phyloP scores from a whole-genome alignment of 208 protist species.

The Wallacemonas sp. region DNA sequence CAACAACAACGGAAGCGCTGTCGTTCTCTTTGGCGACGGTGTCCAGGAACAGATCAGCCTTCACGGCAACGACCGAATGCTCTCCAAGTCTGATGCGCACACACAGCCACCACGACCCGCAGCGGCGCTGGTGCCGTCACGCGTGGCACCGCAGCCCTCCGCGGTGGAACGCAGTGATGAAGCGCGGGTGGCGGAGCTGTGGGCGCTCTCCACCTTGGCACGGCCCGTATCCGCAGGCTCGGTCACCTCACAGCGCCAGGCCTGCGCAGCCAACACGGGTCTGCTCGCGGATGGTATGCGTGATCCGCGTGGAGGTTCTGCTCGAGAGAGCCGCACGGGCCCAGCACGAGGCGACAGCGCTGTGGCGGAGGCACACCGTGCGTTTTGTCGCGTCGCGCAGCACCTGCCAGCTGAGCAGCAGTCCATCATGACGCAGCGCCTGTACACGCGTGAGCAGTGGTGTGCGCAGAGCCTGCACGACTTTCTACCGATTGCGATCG shows the following conservation, averaged over 20 bases:
- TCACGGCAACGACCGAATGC: not conserved
- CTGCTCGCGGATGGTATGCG: not conserved
- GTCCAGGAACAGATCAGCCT: not conserved
- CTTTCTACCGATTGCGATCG: not conserved
- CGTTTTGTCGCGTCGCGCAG: not conserved
- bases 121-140: too few species aligned
- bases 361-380: not conserved
- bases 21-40: too few species aligned
- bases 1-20: too few species aligned
- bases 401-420: not conserved
- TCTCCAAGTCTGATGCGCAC: not conserved
- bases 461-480: conserved; percentile 4
- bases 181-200: not conserved
- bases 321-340: not conserved
- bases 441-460: conserved; percentile 11
- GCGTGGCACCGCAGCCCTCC: not conserved
- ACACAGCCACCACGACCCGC: not conserved
- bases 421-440: not conserved
- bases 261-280: not conserved
- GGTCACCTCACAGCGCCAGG: not conserved
- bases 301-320: not conserved
- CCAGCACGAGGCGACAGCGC: not conserved
- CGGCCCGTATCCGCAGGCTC: not conserved
- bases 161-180: not conserved
- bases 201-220: not conserved